phyloP scores from a whole-genome alignment of 495 filamentous ascomycete genomes.

The Penicillium atrosanguineum region DNA sequence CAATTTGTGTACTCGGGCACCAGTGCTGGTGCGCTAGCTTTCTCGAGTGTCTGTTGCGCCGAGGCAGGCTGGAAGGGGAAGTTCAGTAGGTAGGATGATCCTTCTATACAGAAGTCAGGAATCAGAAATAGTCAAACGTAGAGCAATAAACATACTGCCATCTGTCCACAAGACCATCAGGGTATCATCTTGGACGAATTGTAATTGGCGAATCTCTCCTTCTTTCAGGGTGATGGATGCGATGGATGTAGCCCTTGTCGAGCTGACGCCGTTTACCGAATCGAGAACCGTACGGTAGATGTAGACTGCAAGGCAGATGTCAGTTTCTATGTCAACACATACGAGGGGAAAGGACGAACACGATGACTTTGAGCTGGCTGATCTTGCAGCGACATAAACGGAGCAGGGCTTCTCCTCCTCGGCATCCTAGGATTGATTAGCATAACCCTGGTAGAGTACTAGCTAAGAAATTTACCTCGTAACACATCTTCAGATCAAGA shows the following conservation, averaged over 20 bases:
- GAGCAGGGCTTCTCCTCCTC: conserved; percentile 28
- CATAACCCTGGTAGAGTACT: background rate
- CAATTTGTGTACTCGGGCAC: conserved; percentile 16
- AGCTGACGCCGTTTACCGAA: conserved; percentile 56
- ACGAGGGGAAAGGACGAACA: conserved; percentile 21
- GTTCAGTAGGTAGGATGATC: conserved; percentile 35
- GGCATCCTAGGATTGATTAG: conserved; percentile 14
- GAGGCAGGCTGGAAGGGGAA: conserved; percentile 33
- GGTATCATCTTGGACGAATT: conserved; percentile 54
- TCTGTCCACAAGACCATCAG: conserved; percentile 50
- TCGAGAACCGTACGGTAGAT: conserved; percentile 49
- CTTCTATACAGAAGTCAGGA: conserved; percentile 17
- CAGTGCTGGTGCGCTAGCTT: conserved; percentile 8
- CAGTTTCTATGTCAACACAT: background rate
- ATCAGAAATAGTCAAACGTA: conserved; percentile 13
- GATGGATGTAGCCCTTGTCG: conserved; percentile 40
- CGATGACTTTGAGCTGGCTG: conserved; percentile 29
- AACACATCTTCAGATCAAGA: conserved; percentile 36
- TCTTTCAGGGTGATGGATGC: conserved; percentile 40
- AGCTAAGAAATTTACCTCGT: conserved; percentile 28
- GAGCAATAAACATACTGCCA: conserved; percentile 31
- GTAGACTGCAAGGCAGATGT: conserved; percentile 34
- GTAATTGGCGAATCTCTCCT: conserved; percentile 49
- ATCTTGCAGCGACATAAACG: conserved; percentile 39
- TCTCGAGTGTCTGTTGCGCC: background rate